Evolutionary conservation across 768 basidiomycete species (phyloP).

Genomic region (Auricularia auricula-judae): DNA sequence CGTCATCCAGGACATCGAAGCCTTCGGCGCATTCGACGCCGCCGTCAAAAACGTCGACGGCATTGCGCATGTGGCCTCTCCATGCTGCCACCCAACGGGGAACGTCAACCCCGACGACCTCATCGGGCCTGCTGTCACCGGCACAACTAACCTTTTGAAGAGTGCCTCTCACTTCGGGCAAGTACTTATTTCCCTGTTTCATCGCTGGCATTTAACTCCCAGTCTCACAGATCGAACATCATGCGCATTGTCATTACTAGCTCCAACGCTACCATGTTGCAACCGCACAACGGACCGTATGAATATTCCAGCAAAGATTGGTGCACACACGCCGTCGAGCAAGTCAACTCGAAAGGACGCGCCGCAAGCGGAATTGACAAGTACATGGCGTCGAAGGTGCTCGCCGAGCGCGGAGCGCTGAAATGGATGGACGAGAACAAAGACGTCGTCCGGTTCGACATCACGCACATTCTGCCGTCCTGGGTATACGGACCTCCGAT

Average conservation of each 20-base stretch:
- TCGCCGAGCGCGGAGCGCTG: constrained; percentile 22
- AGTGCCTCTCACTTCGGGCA: constrained; percentile 1
- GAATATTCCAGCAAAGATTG: constrained; percentile 18
- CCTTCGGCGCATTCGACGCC: constrained; percentile 67
- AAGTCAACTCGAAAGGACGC: constrained; percentile 19
- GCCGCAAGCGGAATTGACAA: constrained; percentile 11
- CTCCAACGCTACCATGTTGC: constrained; percentile 41
- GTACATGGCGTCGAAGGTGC: constrained; percentile 19
- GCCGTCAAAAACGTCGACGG: constrained; percentile 68
- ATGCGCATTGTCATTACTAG: constrained; percentile 63
- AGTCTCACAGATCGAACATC: constrained; percentile 27
- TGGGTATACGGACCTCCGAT: constrained; percentile 23
- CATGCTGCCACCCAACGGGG: background rate
- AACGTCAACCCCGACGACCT: constrained; percentile 11
- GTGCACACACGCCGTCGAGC: constrained; percentile 17
- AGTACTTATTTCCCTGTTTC: background rate
- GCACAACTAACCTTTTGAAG: background rate
- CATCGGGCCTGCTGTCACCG: constrained; percentile 16
- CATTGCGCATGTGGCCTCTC: constrained; percentile 60
- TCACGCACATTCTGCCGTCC: constrained; percentile 44
- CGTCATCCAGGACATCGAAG: constrained; percentile 56
- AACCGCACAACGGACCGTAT: background rate
- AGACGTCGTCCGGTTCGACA: constrained; percentile 32
- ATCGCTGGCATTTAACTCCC: background rate
- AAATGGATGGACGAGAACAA: constrained; percentile 21